phyloP scores from a whole-genome alignment of 345 rosid species.

The Clarkia xantiana region DNA sequence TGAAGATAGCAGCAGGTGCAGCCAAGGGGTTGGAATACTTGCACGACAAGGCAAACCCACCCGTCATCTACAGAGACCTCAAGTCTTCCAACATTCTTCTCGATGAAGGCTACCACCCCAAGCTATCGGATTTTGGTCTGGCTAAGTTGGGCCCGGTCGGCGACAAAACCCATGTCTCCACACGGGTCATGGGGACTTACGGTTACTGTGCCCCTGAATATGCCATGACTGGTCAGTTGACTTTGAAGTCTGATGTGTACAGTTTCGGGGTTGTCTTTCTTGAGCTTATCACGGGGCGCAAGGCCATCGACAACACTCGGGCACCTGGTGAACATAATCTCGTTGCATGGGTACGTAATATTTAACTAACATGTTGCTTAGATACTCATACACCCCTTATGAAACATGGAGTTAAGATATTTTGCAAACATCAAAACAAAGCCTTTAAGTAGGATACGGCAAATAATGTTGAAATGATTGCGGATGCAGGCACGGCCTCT shows the following conservation, averaged over 20 bases:
- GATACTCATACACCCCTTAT: too few relatives aligned
- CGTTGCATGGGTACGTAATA: slow-evolving; percentile 75
- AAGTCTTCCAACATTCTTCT: slow-evolving; percentile 95
- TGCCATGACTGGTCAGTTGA: slow-evolving; percentile 98
- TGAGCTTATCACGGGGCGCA: slow-evolving; percentile 92
- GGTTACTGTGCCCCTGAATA: slow-evolving; percentile 99
- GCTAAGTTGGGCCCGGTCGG: slow-evolving; percentile 98
- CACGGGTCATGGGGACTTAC: slow-evolving; percentile 94
- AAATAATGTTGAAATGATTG: too few relatives aligned
- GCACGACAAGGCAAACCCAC: slow-evolving; percentile 94
- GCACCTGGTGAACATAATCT: slow-evolving; percentile 87
- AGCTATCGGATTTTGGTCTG: slow-evolving; percentile 90
- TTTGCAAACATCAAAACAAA: too few relatives aligned
- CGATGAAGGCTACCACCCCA: slow-evolving; percentile 79
- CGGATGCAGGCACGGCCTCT: slow-evolving; percentile 74
- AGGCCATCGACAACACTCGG: slow-evolving; percentile 77
- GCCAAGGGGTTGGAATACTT: slow-evolving; percentile 93
- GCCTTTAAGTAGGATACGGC: too few relatives aligned
- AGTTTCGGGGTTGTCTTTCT: slow-evolving; percentile 98
- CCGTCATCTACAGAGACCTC: slow-evolving; percentile 89
- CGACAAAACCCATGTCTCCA: slow-evolving; percentile 89
- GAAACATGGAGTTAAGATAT: too few relatives aligned
- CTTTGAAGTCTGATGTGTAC: slow-evolving; percentile 89
- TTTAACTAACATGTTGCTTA: too few relatives aligned
- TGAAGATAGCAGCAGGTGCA: slow-evolving; percentile 98